These are phyloP conservation scores for Sclerotinia minor DNA, from an alignment of 2,329 filamentous ascomycete genomes.

Conservation along the genomic window DNA sequence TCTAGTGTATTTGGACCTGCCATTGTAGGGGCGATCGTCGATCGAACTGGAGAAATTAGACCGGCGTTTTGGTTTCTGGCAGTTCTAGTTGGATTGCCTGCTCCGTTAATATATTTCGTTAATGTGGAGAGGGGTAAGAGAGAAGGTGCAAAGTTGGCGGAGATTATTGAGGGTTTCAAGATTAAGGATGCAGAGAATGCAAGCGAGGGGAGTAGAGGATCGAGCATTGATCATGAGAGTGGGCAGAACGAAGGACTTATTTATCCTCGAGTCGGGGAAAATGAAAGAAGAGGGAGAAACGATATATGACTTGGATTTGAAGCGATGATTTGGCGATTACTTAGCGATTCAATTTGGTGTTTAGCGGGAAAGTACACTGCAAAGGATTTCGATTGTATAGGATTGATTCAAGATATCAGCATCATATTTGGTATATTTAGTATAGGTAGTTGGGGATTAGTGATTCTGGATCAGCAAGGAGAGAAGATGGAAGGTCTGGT, in stretches of 20 bases:
- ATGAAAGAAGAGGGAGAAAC: neutral
- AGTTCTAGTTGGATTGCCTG: slow-evolving; percentile 74
- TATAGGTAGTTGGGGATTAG: slow-evolving; percentile 25
- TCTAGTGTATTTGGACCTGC: slow-evolving; percentile 91
- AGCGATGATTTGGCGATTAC: neutral
- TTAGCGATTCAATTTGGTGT: neutral
- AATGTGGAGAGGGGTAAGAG: slow-evolving; percentile 75
- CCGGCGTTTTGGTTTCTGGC: slow-evolving; percentile 92
- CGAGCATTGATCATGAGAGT: slow-evolving; percentile 16
- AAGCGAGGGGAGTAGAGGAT: neutral
- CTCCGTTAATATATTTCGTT: slow-evolving; percentile 80
- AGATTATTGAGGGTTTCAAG: slow-evolving; percentile 27
- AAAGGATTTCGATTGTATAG: neutral
- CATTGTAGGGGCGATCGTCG: slow-evolving; percentile 89
- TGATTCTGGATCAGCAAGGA: slow-evolving; percentile 39
- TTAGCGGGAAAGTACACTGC: neutral
- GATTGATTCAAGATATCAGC: neutral
- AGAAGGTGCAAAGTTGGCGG: slow-evolving; percentile 65
- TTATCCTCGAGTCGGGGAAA: neutral
- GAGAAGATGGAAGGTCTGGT: neutral
- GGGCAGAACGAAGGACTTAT: neutral
- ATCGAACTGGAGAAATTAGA: slow-evolving; percentile 73
- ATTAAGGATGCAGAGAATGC: slow-evolving; percentile 20
- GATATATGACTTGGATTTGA: slow-evolving; percentile 14
- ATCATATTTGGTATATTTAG: slow-evolving; percentile 1